Base-by-base conservation (phyloP, 2,329 filamentous ascomycete species). In the Xylariales sp. region DNA sequence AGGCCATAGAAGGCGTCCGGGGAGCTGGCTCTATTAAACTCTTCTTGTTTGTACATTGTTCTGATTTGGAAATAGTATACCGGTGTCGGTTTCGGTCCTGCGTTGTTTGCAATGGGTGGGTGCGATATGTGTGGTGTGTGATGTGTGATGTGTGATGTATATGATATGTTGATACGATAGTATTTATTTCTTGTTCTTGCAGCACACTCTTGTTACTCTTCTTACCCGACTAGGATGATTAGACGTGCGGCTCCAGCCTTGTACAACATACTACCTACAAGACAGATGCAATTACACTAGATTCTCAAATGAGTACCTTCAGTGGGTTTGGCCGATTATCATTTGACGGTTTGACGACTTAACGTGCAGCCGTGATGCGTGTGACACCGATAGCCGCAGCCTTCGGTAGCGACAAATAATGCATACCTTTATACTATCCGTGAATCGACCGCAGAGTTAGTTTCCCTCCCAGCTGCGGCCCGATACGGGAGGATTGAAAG, bases 1-100 rank as follows among this genome's bases (percentile, higher is more conserved):
- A 68, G 64, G 39, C 68, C 49, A 62, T 52, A 64, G 62, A 64
- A 64, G 49, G 65, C 48, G 65, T 67, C 72, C 70, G 52, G 34
- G 50, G 45, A 43, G 32, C 30, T 48, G 72, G 71, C 55, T 62
- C 69, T 68, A 52, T 65, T 58, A 53, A 60, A 60, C 23, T 23
- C 23, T 23, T 23, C 23, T 23, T 23, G 23, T 23, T 23, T 23
- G 23, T 23, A 45, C 28, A 41, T 49, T 62, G 65, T 45, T 12
- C 36, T 30, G 32, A 36, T 36, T 18, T 34, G 23, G 41, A 14
- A 39, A 41, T 41, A 16, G 4, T 12, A n/a, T 54, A 16, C 23
- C 14, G n/a, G 18, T 43, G 18, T 16, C 36, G n/a, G 53, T 34
- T 55, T 54, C 54, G 23, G 30, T 56, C 46, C 52, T 43, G 39